Conservation (phyloP, 2,329 filamentous ascomycete genomes). For the Gremmenia infestans region DNA sequence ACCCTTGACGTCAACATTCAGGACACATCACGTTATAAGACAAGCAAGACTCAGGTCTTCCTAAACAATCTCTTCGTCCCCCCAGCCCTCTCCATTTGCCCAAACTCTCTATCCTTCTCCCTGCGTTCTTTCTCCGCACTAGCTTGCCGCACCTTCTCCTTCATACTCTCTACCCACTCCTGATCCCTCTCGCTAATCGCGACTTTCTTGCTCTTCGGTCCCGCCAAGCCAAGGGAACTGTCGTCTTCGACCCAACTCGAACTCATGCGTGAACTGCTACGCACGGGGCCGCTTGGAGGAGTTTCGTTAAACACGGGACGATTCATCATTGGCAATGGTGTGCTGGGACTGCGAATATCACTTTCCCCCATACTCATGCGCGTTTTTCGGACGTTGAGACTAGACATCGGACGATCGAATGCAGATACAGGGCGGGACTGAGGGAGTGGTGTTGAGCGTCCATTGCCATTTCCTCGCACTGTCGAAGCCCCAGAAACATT, state of each 20-base stretch:
- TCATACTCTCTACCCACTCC: constrained; percentile 78
- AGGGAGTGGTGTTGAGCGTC: constrained; percentile 38
- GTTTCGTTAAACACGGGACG: constrained; percentile 9
- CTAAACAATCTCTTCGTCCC: constrained; percentile 66
- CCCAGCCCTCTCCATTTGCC: constrained; percentile 65
- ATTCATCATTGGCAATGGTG: constrained; percentile 16
- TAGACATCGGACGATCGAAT: constrained; percentile 22
- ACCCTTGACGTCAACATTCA: background rate
- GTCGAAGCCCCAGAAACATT: constrained; percentile 21
- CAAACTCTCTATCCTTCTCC: constrained; percentile 37
- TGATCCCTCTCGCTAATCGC: constrained; percentile 68
- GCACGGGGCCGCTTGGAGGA: constrained; percentile 1
- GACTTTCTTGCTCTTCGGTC: constrained; percentile 59
- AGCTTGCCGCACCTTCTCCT: constrained; percentile 70
- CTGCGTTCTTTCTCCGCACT: constrained; percentile 51
- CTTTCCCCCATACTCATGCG: constrained; percentile 22
- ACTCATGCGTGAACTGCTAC: constrained; percentile 40
- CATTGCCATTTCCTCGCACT: constrained; percentile 18
- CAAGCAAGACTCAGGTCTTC: constrained; percentile 3
- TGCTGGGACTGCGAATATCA: constrained; percentile 19
- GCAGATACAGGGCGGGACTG: constrained; percentile 21
- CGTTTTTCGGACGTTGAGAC: constrained; percentile 26
- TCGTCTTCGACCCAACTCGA: constrained; percentile 55
- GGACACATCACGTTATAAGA: background rate
- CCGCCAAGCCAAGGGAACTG: constrained; percentile 62